Evolutionary conservation across 306 rosid species (phyloP), one percentile per base, ranked within the genome.

Genomic region (Quercus suber): DNA sequence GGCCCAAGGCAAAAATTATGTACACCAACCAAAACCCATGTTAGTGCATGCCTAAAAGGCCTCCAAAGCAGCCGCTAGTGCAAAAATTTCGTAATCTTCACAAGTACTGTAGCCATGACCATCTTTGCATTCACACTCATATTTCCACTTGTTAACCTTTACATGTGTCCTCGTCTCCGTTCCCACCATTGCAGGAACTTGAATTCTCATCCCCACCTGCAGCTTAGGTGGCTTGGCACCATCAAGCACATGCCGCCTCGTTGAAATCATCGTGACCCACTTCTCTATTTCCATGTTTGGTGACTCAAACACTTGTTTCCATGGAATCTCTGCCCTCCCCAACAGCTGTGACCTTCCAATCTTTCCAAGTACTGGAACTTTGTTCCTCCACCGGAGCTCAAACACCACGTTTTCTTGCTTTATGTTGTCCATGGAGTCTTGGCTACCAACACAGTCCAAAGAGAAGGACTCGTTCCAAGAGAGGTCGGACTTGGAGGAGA

Each of bases 381-480:
- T 43, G 82, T 78, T 90, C 79, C 88, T 85, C 78, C 83, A 85
- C 76, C 97, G 80, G 14, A 95, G 88, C 88, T 95, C 98, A 55
- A 95, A 83, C 14, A 87, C 87, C 20, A 93, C 77, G 35, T 65
- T 91, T 43, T 89, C 89, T 63, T 89, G 84, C 80, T 79, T 76
- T 18, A 95, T 87, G 51, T 31, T 76, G 6, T 86, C 83, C 72
- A 90, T 63, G 74, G 90, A 84, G 28, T 83, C 85, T n/a, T 75
- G 74, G 7, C 77, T 73, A 18, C 96, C 93, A 6, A 76, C 79
- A 75, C 99, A 95, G 41, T 90, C 98, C 76, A 95, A 67, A 33
- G 74, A 84, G 74, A 93, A 85, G 59, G 94, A 84, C 25, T 95
- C 88, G 21, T 91, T 78, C 97, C 99, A 95, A 55, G 80, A 76